Conservation (phyloP, 1,284 basidiomycete genomes). For the Tilletia indica region DNA sequence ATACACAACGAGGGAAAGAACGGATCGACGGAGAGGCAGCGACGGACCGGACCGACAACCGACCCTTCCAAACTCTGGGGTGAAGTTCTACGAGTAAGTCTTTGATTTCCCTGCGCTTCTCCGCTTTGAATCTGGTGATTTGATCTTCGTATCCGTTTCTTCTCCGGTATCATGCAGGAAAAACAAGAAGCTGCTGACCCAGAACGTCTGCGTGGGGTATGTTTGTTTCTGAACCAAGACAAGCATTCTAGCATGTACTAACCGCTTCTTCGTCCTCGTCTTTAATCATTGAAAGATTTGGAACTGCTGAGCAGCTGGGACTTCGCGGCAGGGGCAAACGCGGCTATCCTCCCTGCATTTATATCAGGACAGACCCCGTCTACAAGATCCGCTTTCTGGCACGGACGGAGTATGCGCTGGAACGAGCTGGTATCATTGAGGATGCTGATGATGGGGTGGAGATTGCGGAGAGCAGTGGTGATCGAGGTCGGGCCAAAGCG, state of each 20-base stretch:
- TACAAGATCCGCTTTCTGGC: constrained; percentile 10
- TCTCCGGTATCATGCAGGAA: neutral
- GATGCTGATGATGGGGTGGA: neutral
- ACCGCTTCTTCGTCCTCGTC: too few species aligned
- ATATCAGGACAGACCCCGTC: neutral
- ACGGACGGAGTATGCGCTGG: neutral
- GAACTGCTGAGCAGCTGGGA: neutral
- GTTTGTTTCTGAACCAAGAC: neutral
- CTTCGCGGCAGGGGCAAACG: neutral
- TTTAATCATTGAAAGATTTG: neutral
- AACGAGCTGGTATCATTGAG: neutral
- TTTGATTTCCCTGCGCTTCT: too few species aligned
- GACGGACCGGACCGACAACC: neutral
- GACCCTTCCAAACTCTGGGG: neutral
- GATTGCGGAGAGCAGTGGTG: too few species aligned
- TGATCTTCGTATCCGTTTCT: neutral
- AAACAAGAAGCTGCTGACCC: neutral
- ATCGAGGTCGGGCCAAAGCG: too few species aligned
- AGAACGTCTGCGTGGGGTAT: neutral
- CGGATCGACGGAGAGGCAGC: neutral
- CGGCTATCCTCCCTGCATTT: neutral
- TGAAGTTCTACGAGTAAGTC: constrained; percentile 7
- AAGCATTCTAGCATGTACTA: too few species aligned
- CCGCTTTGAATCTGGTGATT: neutral
- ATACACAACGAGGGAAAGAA: neutral